Percentiles rank a stretch among this genome's conserved stretches.
Conservation (phyloP, 495 filamentous ascomycete genomes). For the Cryomyces minteri region DNA sequence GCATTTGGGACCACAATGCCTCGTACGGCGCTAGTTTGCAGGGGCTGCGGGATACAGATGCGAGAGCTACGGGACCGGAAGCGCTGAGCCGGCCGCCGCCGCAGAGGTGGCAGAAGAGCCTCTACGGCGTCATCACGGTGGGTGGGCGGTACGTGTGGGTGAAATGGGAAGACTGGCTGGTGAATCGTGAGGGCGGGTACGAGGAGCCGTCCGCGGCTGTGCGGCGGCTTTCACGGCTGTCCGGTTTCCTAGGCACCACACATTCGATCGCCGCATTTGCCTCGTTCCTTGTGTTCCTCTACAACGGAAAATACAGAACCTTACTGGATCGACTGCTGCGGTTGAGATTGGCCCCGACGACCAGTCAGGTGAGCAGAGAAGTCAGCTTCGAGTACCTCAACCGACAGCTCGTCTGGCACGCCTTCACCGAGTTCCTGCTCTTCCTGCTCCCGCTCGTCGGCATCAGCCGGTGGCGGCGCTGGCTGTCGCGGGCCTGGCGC, state of each 20-base stretch:
- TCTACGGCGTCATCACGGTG: constrained; percentile 74
- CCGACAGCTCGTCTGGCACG: constrained; percentile 95
- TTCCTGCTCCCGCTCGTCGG: constrained; percentile 90
- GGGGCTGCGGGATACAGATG: constrained; percentile 78
- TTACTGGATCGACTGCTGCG: constrained; percentile 72
- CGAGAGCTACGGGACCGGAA: constrained; percentile 30
- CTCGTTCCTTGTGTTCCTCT: constrained; percentile 78
- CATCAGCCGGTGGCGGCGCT: constrained; percentile 80
- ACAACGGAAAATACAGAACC: constrained; percentile 82
- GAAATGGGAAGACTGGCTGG: constrained; percentile 76
- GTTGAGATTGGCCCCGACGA: constrained; percentile 69
- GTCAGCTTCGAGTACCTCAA: constrained; percentile 97
- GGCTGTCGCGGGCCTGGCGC: constrained; percentile 68
- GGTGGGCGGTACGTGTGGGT: constrained; percentile 76
- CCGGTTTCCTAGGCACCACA: constrained; percentile 44
- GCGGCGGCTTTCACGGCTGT: constrained; percentile 44
- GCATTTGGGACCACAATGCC: constrained; percentile 90
- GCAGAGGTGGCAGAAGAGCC: constrained; percentile 57
- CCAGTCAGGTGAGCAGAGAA: constrained; percentile 65
- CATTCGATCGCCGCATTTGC: constrained; percentile 65
- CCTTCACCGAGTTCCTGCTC: constrained; percentile 93
- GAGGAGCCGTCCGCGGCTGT: constrained; percentile 35
- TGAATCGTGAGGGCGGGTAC: constrained; percentile 53
- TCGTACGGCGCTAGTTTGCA: constrained; percentile 89
- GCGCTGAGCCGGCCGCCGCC: constrained; percentile 41